Base-by-base conservation (phyloP, 208 protist genomes). In the Leishmania martiniquensis region DNA sequence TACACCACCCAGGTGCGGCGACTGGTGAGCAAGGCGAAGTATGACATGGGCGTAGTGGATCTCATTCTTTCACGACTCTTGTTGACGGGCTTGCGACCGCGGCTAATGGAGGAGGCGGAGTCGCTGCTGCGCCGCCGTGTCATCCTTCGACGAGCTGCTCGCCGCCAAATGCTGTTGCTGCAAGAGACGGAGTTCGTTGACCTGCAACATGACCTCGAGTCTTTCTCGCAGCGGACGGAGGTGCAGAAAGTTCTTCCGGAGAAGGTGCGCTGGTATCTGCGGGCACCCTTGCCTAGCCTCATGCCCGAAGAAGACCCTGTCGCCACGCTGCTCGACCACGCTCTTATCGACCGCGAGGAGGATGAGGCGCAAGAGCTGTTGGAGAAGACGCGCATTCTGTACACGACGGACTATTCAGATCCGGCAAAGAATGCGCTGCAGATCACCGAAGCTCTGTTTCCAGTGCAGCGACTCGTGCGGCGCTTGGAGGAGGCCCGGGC, bases 301-400 rank as follows among this genome's bases (percentile, higher is more conserved):
- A 52, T 75, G 57, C 76, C 76, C 20, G 65, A 51, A 2, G 76
- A 75, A 55, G 76, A 80, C 59, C 62, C 70, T 3, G 81, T 80
- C 60, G 75, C 81, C 29, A 78, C 75, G 81, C 71, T 78, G 57
- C 81, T 81, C 42, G 81, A 85, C 54, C 75, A 81, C 42, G 81
- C 76, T 25, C 75, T 80, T 47, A 81, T 78, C 60, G 81, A 85
- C 60, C 75, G 72, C 63, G 76, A 81, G 39, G 77, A 81, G 15
- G 81, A 80, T 54, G 81, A 37, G n/a, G 77, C 74, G 44, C 76
- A 81, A 63, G 80, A 78, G 69, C 68, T 83, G 42, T 55, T 83
- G 17, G 80, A 83, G 66, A 72, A 71, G 29, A 79, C 80, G 1
- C 25, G 65, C 20, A n/a, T n/a, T n/a, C n/a, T 76, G 17, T 55